Base-by-base conservation (phyloP, 225 moss, liverwort and hornwort species). In the Straminergon stramineum region DNA sequence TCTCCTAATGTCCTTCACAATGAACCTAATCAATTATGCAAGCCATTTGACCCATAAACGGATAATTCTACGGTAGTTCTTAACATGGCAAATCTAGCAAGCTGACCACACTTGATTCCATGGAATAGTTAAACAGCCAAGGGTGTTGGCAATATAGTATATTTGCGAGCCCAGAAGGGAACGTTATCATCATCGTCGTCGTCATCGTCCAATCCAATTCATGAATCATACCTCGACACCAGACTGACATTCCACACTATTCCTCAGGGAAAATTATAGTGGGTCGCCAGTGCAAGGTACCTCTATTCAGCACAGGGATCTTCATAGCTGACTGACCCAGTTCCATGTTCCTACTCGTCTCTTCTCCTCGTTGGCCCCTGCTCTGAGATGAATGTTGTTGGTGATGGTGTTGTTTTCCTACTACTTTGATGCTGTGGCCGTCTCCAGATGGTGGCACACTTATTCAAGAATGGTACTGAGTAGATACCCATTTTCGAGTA, bases 401-500 rank as follows among this genome's bases (percentile, higher is more conserved):
- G 56, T 57, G 89, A 56, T 57, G 27, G 10, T 15, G 56, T 58
- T 35, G 26, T 37, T 67, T 30, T 20, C 58, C 58, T 45, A 37
- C 78, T 89, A 68, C 77, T 57, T 48, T 68, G 84, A 65, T 84
- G 77, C 78, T 67, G 56, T 55, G 70, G 65, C 45, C 21, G 75
- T 82, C 70, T 82, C 55, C 67, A 53, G 84, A 83, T 76, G 55
- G 55, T 15, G 60, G 71, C 85, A 88, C 53, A 66, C 81, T 90
- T 90, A 89, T 93, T 91, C 84, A 87, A 89, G 81, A 87, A 90
- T 91, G 83, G 81, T 90, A 79, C 89, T 64, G 78, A 84, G 87
- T 84, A 84, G 79, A 91, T 86, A 89, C 89, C 89, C 89, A 80
- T 64, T 74, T 77, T 74, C 87, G 85, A 88, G 87, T 88, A 85